Evolutionary conservation across 2,329 filamentous ascomycete species (phyloP), one percentile per base, ranked within the genome.

Genomic region (Bimuria novae-zelandiae): DNA sequence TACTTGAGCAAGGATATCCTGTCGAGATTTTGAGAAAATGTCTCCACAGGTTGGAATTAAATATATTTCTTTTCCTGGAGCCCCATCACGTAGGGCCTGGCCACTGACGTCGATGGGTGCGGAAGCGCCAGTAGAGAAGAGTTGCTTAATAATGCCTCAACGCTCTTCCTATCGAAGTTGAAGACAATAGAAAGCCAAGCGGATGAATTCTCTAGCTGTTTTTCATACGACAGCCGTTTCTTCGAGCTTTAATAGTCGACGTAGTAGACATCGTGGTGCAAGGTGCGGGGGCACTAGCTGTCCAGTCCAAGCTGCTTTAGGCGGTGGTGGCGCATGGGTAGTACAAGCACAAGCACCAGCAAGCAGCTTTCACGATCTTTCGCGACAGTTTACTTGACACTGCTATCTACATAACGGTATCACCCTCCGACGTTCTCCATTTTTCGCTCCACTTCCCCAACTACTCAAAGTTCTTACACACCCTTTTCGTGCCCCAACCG

Each of bases 401-500:
- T 19, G 25, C 3, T 16, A 17, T 22, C 40, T 25, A 49, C 19
- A 49, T 5, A 7, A 49, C 40, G 1, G 21, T 27, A 8, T 37
- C 43, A 29, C 37, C 32, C n/a, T 46, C 43, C 21, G 21, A 25
- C 2, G 32, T 21, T 32, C 43, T 36, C 43, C 43, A 46, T 8
- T 36, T 36, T 17, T 6, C 7, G 11, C 43, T 46, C 51, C 53
- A 59, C 12, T 33, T 37, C 10, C 45, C 39, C 5, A 59, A 25
- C 7, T 37, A 12, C 17, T 40, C 37, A 36, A 48, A 56, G 35
- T 52, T 36, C n/a, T 51, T 49, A 48, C 56, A 59, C 12, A 22
- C 36, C 35, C 44, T 56, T 29, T 46, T 27, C 8, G 36, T 16
- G 2, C 44, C 49, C 57, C 55, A 60, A 5, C 55, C 57, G 14